Evolutionary conservation across 306 rosid genomes (phyloP).

Genomic region (Mimosa pudica): DNA sequence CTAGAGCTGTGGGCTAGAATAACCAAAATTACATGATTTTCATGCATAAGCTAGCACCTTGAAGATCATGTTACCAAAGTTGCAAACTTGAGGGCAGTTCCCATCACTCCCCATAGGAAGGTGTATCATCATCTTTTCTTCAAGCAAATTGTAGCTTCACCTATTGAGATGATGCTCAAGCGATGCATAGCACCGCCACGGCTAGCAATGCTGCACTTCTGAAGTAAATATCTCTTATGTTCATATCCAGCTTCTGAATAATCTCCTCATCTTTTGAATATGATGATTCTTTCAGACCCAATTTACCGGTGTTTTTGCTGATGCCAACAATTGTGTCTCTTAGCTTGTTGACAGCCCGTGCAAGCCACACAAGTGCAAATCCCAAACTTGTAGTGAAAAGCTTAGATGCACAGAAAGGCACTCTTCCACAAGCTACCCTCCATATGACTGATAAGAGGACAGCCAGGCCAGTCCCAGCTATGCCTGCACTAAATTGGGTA

Average conservation of each 20-base stretch:
- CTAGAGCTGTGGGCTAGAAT: neutral
- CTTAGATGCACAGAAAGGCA: conserved; percentile 56
- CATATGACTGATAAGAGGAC: conserved; percentile 65
- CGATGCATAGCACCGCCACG: conserved; percentile 62
- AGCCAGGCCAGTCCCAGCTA: conserved; percentile 85
- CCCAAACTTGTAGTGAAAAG: conserved; percentile 66
- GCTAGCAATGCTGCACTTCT: conserved; percentile 69
- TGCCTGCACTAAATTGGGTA: conserved; percentile 67
- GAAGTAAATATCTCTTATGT: conserved; percentile 57
- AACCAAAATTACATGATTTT: neutral
- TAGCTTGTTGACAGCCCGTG: conserved; percentile 69
- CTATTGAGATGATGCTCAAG: conserved; percentile 48
- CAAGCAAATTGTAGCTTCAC: neutral
- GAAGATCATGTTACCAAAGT: conserved; percentile 24
- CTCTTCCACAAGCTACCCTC: conserved; percentile 62
- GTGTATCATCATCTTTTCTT: conserved; percentile 31
- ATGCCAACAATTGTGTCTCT: conserved; percentile 54
- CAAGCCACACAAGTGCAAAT: conserved; percentile 79
- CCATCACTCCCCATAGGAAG: conserved; percentile 31
- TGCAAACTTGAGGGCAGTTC: neutral
- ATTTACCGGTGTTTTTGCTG: conserved; percentile 61
- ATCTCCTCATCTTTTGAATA: conserved; percentile 64
- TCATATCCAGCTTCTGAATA: conserved; percentile 58
- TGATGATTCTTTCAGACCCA: conserved; percentile 48
- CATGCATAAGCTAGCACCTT: conserved; percentile 9